Evolutionary conservation across 371 early-diverging fungal species (phyloP).

Genomic region (Mucor saturninus): DNA sequence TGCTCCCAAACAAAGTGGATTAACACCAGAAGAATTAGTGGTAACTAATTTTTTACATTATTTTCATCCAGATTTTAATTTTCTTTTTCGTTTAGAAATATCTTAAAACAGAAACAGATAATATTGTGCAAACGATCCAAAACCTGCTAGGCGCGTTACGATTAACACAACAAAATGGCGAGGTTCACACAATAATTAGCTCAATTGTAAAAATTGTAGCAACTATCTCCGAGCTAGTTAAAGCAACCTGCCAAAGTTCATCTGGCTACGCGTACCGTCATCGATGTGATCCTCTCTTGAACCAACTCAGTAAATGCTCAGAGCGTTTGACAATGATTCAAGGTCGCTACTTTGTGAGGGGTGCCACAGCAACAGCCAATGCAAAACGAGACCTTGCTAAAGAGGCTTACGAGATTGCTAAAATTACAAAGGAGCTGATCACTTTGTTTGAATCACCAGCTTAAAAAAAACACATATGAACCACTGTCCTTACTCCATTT

Average conservation of each 20-base stretch:
- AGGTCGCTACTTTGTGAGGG: slow-evolving; percentile 9
- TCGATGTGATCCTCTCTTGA: slow-evolving; percentile 61
- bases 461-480: neutral
- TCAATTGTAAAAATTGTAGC: slow-evolving; percentile 62
- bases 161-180: slow-evolving; percentile 63
- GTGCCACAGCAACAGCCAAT: slow-evolving; percentile 52
- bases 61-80: neutral
- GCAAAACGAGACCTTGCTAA: slow-evolving; percentile 87
- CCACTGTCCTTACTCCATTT: too few species aligned
- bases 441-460: slow-evolving; percentile 42
- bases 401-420: slow-evolving; percentile 91
- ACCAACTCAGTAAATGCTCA: slow-evolving; percentile 42
- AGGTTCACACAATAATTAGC: slow-evolving; percentile 71
- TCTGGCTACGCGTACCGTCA: slow-evolving; percentile 42
- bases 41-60: slow-evolving; percentile 2
- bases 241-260: slow-evolving; percentile 46
- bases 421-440: slow-evolving; percentile 78
- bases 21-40: slow-evolving; percentile 15
- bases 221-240: slow-evolving; percentile 47
- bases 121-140: slow-evolving; percentile 89
- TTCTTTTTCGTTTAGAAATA: slow-evolving; percentile 45
- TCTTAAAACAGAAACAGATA: slow-evolving; percentile 85
- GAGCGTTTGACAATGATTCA: slow-evolving; percentile 20
- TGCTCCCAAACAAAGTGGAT: neutral
- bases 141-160: slow-evolving; percentile 75